These are phyloP conservation scores for Coffea eugenioides DNA, from an alignment of 257 asterid species.

Conservation along the genomic window DNA sequence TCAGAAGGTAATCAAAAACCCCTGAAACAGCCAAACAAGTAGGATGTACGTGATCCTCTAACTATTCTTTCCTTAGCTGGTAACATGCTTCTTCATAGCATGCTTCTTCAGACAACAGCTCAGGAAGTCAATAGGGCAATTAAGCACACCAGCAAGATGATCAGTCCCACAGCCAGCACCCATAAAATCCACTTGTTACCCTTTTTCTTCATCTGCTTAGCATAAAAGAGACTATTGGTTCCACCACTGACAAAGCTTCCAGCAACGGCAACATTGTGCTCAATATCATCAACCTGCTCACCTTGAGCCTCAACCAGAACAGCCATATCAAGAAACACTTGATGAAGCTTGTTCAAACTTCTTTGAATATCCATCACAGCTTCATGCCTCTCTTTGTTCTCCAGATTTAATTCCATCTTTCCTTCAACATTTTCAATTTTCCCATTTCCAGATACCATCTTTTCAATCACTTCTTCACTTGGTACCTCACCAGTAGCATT, in stretches of 20 bases:
- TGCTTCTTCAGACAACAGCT: not conserved
- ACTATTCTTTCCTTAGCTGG: not conserved
- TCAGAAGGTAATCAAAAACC: not conserved
- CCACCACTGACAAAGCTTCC: conserved; percentile 79
- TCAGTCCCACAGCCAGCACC: conserved; percentile 51
- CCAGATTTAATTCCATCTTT: conserved; percentile 36
- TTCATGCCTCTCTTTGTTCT: conserved; percentile 68
- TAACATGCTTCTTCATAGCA: too few species aligned
- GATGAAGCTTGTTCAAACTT: conserved; percentile 88
- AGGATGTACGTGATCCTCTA: not conserved
- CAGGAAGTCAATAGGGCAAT: conserved; percentile 45
- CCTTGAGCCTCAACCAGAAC: conserved; percentile 82
- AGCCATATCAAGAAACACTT: conserved; percentile 85
- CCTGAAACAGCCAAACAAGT: not conserved
- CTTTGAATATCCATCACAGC: conserved; percentile 81
- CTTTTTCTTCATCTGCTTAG: conserved; percentile 64
- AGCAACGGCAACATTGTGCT: conserved; percentile 55
- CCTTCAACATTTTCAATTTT: conserved; percentile 38
- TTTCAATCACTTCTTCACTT: conserved; percentile 58
- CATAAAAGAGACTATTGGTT: conserved; percentile 63
- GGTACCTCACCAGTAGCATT: conserved; percentile 63
- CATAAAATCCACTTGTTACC: conserved; percentile 50
- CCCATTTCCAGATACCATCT: conserved; percentile 53
- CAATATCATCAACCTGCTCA: conserved; percentile 62
- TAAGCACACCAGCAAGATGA: conserved; percentile 61